These are phyloP conservation scores for Mortierella hygrophila DNA, from an alignment of 192 early-diverging fungal genomes.

Conservation along the genomic window DNA sequence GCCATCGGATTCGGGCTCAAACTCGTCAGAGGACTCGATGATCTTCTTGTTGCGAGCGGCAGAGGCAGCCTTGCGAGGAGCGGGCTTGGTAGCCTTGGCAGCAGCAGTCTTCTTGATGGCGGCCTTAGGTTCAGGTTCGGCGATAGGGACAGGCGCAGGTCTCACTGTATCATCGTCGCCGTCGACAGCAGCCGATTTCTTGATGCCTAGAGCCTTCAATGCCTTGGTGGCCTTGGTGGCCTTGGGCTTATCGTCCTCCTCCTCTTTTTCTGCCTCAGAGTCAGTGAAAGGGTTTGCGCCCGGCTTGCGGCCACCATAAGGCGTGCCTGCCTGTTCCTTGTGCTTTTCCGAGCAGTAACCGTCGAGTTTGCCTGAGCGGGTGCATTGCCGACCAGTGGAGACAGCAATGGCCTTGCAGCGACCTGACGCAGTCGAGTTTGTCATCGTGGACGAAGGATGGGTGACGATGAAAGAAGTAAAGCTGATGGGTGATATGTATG, in stretches of 20 bases:
- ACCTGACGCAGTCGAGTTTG: background rate
- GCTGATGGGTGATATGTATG: background rate
- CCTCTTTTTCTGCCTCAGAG: constrained; percentile 1
- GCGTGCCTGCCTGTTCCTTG: constrained; percentile 26
- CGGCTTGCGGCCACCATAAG: constrained; percentile 9
- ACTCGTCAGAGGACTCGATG: constrained; percentile 40
- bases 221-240: constrained; percentile 26
- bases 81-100: constrained; percentile 12
- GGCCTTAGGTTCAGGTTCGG: background rate
- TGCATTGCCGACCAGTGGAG: constrained; percentile 40
- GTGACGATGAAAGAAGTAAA: background rate
- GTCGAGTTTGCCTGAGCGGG: constrained; percentile 37
- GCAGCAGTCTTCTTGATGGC: constrained; percentile 9
- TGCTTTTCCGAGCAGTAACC: constrained; percentile 53
- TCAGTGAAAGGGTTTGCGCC: constrained; percentile 20
- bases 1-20: constrained; percentile 22
- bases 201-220: constrained; percentile 14
- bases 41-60: constrained; percentile 4
- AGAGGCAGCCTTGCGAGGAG: constrained; percentile 18
- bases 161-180: background rate
- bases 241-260: constrained; percentile 1
- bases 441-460: constrained; percentile 1
- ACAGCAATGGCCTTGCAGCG: constrained; percentile 52
- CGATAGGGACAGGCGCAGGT: constrained; percentile 15
- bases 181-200: constrained; percentile 20